Base-by-base conservation (phyloP, 2,329 filamentous ascomycete genomes). In the Elsinoe perseae region DNA sequence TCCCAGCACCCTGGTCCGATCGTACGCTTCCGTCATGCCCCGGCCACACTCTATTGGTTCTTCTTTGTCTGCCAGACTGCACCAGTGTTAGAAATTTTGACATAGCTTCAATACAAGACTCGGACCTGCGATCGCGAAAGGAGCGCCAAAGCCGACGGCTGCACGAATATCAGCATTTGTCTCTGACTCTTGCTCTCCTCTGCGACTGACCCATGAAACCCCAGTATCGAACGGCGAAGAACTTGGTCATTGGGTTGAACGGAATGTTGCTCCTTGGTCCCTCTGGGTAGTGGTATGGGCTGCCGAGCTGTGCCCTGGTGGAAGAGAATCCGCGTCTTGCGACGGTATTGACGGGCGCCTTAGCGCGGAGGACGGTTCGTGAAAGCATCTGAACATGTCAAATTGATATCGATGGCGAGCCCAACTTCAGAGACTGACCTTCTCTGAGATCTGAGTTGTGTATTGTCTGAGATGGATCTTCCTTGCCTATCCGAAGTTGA, bases 281-380 rank as follows among this genome's bases (percentile, higher is more conserved):
- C 80, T 97, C 92, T 66, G 92, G 86, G 80, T 98, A 98, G 81
- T 98, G 93, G 85, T 95, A 96, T 62, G 91, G 91, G 72, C 89
- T 95, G 67, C 80, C 82, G 72, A 95, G 77, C 74, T 88, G 89
- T 72, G 86, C 76, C 70, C 89, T 88, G 72, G 92, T 95, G 69
- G 89, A 84, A 75, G 90, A 86, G 86, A 98, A 96, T 77, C 86
- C 89, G 75, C 93, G 91, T 79, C 90, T 89, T 81, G 85, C 81
- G 77, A 90, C 79, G 63, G 80, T 77, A 70, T 84, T 83, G 71
- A 85, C 69, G 64, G 72, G 73, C 72, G 80, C 75, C 65, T 76
- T 71, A 66, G 73, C 75, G 73, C 86, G 85, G 76, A 82, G 72
- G 65, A 78, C 77, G 65, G 79, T 71, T 71, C 78, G 78, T 65